Evolutionary conservation across 306 rosid genomes (phyloP).

Genomic region (Lithocarpus polystachyus): DNA sequence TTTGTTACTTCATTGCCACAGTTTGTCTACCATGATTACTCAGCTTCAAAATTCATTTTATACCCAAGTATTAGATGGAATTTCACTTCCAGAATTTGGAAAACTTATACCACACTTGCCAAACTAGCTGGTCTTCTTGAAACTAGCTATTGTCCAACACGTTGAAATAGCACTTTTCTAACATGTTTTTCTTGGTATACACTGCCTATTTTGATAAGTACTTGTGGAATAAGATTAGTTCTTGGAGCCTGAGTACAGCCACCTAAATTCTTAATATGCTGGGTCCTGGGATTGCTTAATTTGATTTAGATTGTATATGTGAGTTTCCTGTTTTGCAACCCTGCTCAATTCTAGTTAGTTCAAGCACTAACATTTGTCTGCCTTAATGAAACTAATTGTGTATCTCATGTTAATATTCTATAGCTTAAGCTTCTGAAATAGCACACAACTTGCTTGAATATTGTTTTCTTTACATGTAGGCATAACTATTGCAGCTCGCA

Average conservation of each 20-base stretch:
- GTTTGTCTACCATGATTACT: neutral
- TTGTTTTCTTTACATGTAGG: slow-evolving; percentile 64
- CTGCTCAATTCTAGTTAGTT: neutral
- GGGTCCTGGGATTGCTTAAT: neutral
- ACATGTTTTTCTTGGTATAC: neutral
- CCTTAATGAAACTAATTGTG: neutral
- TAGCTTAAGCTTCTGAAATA: slow-evolving; percentile 1
- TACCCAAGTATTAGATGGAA: neutral
- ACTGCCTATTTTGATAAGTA: neutral
- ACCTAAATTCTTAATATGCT: neutral
- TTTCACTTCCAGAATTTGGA: neutral
- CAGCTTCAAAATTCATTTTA: neutral
- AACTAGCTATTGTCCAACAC: neutral
- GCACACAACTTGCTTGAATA: slow-evolving; percentile 1
- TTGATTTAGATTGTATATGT: neutral
- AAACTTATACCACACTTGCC: neutral
- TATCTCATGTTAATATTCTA: neutral
- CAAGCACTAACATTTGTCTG: neutral
- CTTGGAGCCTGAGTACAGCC: neutral
- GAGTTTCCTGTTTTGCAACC: neutral
- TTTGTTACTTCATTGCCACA: neutral
- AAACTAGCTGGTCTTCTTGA: neutral
- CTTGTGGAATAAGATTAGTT: neutral
- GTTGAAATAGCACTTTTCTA: neutral
- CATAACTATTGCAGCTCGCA: slow-evolving; percentile 77